phyloP scores from a whole-genome alignment of 2,329 filamentous ascomycete genomes.

The Nemania bipapillata region DNA sequence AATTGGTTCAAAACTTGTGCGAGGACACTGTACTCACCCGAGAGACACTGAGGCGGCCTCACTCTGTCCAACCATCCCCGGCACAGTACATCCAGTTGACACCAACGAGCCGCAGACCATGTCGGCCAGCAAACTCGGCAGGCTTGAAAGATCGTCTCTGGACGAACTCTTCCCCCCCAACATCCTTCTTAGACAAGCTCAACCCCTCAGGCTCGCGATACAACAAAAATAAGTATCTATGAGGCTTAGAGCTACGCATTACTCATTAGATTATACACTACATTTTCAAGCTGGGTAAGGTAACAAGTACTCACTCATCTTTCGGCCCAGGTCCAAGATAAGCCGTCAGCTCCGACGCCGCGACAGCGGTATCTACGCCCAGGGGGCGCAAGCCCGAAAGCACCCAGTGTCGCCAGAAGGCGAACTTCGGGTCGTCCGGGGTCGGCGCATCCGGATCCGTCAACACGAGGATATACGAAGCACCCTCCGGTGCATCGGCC shows the following conservation, averaged over 20 bases:
- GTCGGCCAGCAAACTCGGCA: constrained; percentile 53
- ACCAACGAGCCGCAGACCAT: constrained; percentile 55
- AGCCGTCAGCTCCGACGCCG: constrained; percentile 52
- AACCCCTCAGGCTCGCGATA: constrained; percentile 56
- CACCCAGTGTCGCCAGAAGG: constrained; percentile 67
- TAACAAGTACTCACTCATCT: constrained; percentile 55
- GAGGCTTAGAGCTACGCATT: constrained; percentile 57
- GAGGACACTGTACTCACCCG: background rate
- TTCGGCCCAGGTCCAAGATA: constrained; percentile 60
- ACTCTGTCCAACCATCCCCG: constrained; percentile 57
- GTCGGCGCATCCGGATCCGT: constrained; percentile 67
- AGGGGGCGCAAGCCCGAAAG: constrained; percentile 55
- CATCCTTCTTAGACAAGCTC: constrained; percentile 55
- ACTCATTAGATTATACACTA: constrained; percentile 38
- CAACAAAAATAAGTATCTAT: constrained; percentile 60
- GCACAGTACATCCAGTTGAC: constrained; percentile 61
- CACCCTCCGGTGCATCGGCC: constrained; percentile 44
- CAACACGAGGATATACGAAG: constrained; percentile 60
- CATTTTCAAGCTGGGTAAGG: background rate
- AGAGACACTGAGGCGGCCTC: background rate
- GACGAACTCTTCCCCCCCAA: constrained; percentile 60
- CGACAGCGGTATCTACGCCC: constrained; percentile 31
- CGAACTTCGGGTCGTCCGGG: constrained; percentile 65
- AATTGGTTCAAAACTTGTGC: background rate
- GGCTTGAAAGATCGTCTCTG: constrained; percentile 58